Evolutionary conservation across 2,329 filamentous ascomycete species (phyloP).

Genomic region (Fusarium nelsonii): DNA sequence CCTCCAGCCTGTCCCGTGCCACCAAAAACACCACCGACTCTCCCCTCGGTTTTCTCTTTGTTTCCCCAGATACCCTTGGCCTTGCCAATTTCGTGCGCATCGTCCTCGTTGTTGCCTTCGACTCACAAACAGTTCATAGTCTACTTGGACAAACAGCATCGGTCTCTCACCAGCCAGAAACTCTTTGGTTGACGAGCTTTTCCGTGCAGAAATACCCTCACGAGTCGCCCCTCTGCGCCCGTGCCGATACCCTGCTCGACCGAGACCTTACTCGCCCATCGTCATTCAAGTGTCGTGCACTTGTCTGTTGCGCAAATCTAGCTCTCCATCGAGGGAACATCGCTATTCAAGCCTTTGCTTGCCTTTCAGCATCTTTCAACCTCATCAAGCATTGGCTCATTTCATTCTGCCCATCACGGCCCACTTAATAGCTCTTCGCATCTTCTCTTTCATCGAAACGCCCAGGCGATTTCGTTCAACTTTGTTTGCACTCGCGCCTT

Average conservation of each 20-base stretch:
- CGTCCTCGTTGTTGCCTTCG: slow-evolving; percentile 38
- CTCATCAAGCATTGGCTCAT: slow-evolving; percentile 31
- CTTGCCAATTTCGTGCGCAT: slow-evolving; percentile 44
- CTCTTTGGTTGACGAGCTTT: slow-evolving; percentile 23
- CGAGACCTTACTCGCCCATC: slow-evolving; percentile 45
- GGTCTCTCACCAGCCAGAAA: slow-evolving; percentile 17
- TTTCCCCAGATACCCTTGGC: slow-evolving; percentile 51
- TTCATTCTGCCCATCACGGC: slow-evolving; percentile 55
- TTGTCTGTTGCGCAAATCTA: slow-evolving; percentile 41
- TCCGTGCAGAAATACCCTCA: slow-evolving; percentile 39
- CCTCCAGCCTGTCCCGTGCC: slow-evolving; percentile 50
- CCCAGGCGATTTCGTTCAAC: slow-evolving; percentile 41
- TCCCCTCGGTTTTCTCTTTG: slow-evolving; percentile 50
- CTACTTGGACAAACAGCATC: slow-evolving; percentile 32
- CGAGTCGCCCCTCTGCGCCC: slow-evolving; percentile 41
- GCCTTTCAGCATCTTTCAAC: slow-evolving; percentile 38
- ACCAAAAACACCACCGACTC: slow-evolving; percentile 49
- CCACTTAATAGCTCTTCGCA: slow-evolving; percentile 44
- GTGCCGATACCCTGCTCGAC: slow-evolving; percentile 45
- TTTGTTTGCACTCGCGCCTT: slow-evolving; percentile 47
- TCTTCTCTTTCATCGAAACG: slow-evolving; percentile 48
- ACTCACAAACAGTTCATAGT: slow-evolving; percentile 46
- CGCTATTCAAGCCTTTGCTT: slow-evolving; percentile 15
- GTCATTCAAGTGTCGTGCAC: slow-evolving; percentile 36
- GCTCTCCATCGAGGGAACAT: slow-evolving; percentile 26